Conservation (phyloP, 768 basidiomycete species). For the Mycena vitilis region DNA sequence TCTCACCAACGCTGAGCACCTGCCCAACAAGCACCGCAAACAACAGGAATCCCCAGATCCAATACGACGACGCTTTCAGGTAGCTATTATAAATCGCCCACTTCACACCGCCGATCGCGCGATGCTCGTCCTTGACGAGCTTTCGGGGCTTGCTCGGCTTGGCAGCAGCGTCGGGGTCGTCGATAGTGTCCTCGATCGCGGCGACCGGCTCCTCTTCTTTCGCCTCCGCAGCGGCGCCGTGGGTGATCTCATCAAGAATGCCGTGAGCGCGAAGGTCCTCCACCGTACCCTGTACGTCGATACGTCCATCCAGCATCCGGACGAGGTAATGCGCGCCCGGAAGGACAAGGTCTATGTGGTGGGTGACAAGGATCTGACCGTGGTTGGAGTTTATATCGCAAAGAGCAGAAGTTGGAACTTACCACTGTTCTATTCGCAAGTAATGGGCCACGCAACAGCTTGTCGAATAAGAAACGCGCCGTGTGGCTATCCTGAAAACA, state of each 20-base stretch:
- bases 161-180: conserved; percentile 43
- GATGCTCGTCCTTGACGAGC: conserved; percentile 83
- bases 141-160: conserved; percentile 65
- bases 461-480: conserved; percentile 70
- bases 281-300: conserved; percentile 79
- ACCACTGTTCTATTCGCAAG: conserved; percentile 75
- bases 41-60: conserved; percentile 70
- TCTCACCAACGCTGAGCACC: conserved; percentile 54
- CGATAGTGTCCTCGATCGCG: conserved; percentile 43
- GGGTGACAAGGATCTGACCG: conserved; percentile 74
- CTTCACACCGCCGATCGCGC: conserved; percentile 85
- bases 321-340: conserved; percentile 80
- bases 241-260: conserved; percentile 68
- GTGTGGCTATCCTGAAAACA: conserved; percentile 73
- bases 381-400: conserved; percentile 41
- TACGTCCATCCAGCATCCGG: conserved; percentile 84
- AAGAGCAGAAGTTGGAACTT: too few relatives aligned
- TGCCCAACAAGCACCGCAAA: conserved; percentile 57
- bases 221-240: conserved; percentile 61
- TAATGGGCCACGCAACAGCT: conserved; percentile 74
- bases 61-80: conserved; percentile 80
- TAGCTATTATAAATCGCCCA: conserved; percentile 79
- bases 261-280: conserved; percentile 72
- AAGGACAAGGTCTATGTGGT: conserved; percentile 86
- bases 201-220: conserved; percentile 57